Percentiles rank a stretch among this genome's conserved stretches.
Evolutionary conservation across 306 rosid species (phyloP).

Genomic region (Morella rubra): DNA sequence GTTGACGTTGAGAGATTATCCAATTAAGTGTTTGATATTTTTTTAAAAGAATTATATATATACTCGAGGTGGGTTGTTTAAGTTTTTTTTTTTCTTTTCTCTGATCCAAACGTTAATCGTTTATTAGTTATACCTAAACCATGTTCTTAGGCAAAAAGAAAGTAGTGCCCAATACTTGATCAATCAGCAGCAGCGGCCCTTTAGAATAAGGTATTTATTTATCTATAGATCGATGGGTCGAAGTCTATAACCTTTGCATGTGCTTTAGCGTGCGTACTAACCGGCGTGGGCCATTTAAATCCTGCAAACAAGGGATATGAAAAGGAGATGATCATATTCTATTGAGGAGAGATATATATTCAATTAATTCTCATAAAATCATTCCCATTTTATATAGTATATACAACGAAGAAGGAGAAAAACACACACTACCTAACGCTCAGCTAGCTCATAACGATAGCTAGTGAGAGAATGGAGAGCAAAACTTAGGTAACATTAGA

Average conservation of each 20-base stretch:
- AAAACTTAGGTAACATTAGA: no score
- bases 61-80: no score
- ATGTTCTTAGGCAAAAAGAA: conserved; percentile 15
- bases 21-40: not conserved
- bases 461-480: no score
- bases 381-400: no score
- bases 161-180: not conserved
- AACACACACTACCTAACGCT: no score
- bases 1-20: conserved; percentile 11
- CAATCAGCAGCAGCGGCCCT: not conserved
- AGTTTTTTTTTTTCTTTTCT: no score
- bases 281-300: not conserved
- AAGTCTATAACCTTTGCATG: conserved; percentile 5
- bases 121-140: conserved; percentile 20
- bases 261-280: not conserved
- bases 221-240: not conserved
- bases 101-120: not conserved
- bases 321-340: not conserved
- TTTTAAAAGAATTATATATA: not conserved
- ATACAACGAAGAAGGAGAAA: no score
- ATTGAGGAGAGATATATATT: no score
- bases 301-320: not conserved
- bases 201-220: not conserved
- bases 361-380: no score
- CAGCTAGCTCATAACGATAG: no score